phyloP scores from a whole-genome alignment of 2,329 filamentous ascomycete species.

The Fusarium mundagurra region DNA sequence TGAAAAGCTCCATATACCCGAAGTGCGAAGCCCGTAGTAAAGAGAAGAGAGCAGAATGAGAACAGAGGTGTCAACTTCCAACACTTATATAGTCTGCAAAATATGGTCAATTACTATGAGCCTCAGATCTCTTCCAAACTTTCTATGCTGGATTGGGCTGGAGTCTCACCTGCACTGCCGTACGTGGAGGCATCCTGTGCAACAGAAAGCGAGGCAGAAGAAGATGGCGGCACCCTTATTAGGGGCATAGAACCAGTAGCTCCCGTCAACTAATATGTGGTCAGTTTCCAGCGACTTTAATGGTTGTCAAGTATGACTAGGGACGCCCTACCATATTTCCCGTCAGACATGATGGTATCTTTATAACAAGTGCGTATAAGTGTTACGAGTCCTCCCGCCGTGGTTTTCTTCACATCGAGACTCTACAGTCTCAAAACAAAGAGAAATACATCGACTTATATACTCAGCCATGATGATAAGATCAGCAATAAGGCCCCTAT shows the following conservation, averaged over 20 bases:
- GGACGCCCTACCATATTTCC: slow-evolving; percentile 43
- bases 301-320: background rate
- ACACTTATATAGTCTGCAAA: slow-evolving; percentile 61
- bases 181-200: slow-evolving; percentile 51
- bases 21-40: slow-evolving; percentile 64
- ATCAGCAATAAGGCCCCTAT: background rate
- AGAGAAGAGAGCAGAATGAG: slow-evolving; percentile 63
- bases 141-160: background rate
- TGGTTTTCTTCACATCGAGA: background rate
- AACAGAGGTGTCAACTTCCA: slow-evolving; percentile 66
- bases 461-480: background rate
- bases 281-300: background rate
- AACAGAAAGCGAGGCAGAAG: slow-evolving; percentile 54
- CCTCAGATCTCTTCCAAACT: too few species aligned
- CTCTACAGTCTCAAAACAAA: background rate
- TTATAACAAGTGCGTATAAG: background rate
- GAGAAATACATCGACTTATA: slow-evolving; percentile 14
- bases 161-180: slow-evolving; percentile 59
- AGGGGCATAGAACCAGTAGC: slow-evolving; percentile 58
- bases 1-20: slow-evolving; percentile 47
- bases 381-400: background rate
- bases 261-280: slow-evolving; percentile 49
- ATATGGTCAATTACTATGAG: background rate
- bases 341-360: slow-evolving; percentile 41
- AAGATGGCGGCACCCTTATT: slow-evolving; percentile 60